A percentile compares a stretch with the other conserved stretches of the same genome.
These are phyloP conservation scores for Cordyceps militaris DNA, from an alignment of 2,329 filamentous ascomycete genomes.

Conservation along the genomic window DNA sequence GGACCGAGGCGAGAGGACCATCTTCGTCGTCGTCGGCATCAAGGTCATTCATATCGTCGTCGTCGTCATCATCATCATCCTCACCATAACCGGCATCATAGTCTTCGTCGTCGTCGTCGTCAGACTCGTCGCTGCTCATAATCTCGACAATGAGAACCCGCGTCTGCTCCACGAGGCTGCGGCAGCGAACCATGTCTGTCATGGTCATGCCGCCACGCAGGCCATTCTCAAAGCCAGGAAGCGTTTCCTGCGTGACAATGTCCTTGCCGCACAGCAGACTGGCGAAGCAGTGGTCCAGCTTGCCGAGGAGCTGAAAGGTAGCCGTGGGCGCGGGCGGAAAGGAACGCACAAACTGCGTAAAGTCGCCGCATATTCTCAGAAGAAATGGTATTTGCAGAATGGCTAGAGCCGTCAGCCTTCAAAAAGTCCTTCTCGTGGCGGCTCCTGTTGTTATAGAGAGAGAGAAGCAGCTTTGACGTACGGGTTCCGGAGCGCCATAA, in stretches of 20 bases:
- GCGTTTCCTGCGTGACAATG: conserved; percentile 51
- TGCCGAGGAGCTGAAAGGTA: conserved; percentile 65
- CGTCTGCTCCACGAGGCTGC: conserved; percentile 71
- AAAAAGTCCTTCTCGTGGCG: neutral
- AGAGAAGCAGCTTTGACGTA: conserved; percentile 41
- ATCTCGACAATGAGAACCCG: conserved; percentile 63
- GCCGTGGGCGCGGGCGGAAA: conserved; percentile 57
- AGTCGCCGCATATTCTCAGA: conserved; percentile 66
- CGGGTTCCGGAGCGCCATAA: conserved; percentile 85
- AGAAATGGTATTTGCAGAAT: conserved; percentile 78
- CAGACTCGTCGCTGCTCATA: conserved; percentile 39
- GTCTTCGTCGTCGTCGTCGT: conserved; percentile 27
- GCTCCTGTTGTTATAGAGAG: no score
- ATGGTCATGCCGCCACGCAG: conserved; percentile 59
- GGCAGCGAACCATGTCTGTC: conserved; percentile 83
- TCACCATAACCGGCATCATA: neutral
- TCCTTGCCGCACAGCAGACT: conserved; percentile 65
- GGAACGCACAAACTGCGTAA: conserved; percentile 63
- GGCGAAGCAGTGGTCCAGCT: conserved; percentile 78
- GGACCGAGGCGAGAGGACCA: conserved; percentile 33
- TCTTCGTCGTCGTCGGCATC: conserved; percentile 27
- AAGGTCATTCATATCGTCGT: neutral
- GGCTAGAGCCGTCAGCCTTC: conserved; percentile 38
- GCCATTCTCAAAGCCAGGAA: conserved; percentile 64
- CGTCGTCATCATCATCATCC: neutral